Conservation (phyloP, 495 filamentous ascomycete species). For the Tuber magnatum region DNA sequence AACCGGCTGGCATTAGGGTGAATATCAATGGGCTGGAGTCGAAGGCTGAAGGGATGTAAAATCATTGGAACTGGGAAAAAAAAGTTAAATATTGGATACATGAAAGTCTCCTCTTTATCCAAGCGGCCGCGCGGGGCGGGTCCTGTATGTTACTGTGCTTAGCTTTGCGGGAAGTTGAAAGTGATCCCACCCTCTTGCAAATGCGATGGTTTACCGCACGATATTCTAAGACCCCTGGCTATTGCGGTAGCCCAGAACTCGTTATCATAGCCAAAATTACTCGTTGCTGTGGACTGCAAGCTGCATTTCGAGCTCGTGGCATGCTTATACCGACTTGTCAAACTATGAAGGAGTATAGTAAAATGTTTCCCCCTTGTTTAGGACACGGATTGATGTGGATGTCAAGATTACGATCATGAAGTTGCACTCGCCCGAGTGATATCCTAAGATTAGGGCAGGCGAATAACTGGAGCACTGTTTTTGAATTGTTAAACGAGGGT, state of each 20-base stretch:
- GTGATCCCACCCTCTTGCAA: not conserved
- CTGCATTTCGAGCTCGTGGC: not conserved
- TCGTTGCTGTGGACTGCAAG: not conserved
- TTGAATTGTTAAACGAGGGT: not conserved
- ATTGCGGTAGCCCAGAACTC: not conserved
- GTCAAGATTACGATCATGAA: not conserved
- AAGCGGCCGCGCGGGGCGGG: not conserved
- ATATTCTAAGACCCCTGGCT: not conserved
- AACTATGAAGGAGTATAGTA: not conserved
- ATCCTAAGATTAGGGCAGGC: not conserved
- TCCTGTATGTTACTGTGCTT: not conserved
- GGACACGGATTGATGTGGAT: not conserved
- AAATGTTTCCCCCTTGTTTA: not conserved
- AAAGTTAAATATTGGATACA: constrained; percentile 4
- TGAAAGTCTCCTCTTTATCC: not conserved
- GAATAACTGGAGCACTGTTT: not conserved
- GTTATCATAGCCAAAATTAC: not conserved
- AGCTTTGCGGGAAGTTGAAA: not conserved
- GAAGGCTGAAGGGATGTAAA: constrained; percentile 22
- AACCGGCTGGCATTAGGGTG: constrained; percentile 12
- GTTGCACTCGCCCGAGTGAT: not conserved
- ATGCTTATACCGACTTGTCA: not conserved
- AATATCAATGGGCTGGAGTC: constrained; percentile 35
- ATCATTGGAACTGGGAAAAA: not conserved
- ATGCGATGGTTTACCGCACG: not conserved